These are phyloP conservation scores for Aspergillus asperescens DNA, from an alignment of 495 filamentous ascomycete species.

Conservation along the genomic window DNA sequence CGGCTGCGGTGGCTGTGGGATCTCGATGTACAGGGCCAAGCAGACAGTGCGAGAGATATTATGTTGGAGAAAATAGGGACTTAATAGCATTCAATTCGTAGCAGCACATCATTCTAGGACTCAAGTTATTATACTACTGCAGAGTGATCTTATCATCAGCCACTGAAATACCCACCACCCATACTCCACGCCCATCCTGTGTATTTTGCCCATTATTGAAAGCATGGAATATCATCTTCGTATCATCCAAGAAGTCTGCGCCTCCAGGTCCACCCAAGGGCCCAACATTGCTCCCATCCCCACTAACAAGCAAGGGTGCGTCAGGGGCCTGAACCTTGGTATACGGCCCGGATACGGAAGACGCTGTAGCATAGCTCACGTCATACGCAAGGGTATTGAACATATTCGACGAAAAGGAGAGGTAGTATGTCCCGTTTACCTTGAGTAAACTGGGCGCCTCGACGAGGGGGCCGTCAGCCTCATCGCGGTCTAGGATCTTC, in stretches of 20 bases:
- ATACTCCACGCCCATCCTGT: neutral
- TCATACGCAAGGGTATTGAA: slow-evolving; percentile 49
- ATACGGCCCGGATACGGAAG: slow-evolving; percentile 45
- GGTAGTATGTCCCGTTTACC: slow-evolving; percentile 44
- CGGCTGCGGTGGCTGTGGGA: slow-evolving; percentile 51
- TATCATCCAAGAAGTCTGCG: slow-evolving; percentile 11
- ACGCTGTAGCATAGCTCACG: slow-evolving; percentile 49
- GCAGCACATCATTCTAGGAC: neutral
- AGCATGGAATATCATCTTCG: slow-evolving; percentile 11
- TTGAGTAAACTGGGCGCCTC: slow-evolving; percentile 55
- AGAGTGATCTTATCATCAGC: neutral
- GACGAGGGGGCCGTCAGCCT: slow-evolving; percentile 53
- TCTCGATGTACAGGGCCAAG: slow-evolving; percentile 31
- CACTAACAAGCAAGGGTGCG: slow-evolving; percentile 10
- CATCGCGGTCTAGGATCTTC: slow-evolving; percentile 50
- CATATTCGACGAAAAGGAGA: slow-evolving; percentile 60
- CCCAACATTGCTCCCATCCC: slow-evolving; percentile 3
- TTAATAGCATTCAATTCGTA: neutral
- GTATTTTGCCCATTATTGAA: neutral
- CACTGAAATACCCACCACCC: neutral
- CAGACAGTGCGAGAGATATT: slow-evolving; percentile 17
- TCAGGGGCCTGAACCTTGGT: slow-evolving; percentile 21
- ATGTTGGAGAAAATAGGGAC: neutral
- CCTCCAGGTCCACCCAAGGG: slow-evolving; percentile 3
- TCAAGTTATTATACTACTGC: neutral